Evolutionary conservation across 116 monocot species (phyloP), one percentile per base, ranked within the genome.

Genomic region (Posidonia oceanica): DNA sequence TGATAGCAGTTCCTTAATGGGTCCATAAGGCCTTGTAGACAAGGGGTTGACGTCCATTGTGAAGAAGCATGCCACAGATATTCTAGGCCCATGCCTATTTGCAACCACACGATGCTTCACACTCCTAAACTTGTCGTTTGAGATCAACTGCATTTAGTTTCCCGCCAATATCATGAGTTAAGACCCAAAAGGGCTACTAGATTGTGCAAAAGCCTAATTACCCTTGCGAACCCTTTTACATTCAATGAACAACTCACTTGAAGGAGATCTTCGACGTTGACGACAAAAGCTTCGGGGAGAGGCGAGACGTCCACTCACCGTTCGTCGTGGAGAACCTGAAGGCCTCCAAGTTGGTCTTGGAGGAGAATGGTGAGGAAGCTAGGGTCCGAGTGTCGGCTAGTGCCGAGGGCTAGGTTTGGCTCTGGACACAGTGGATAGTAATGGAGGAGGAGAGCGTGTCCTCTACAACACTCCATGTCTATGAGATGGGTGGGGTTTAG

Each of bases 351-450:
- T 16, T 78, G 62, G 39, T 82, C 82, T 39, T 75, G 78, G 17
- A 82, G 61, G 42, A 82, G 78, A 22, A 78, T 52, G 7, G 75
- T 79, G 10, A 79, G 63, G 57, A 83, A 83, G 40, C 37, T 51
- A 0, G 78, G 41, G 23, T 83, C 83, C 7, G 75, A 79, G 23
- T 83, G 83, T 20, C 23, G 59, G 16, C 61, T 72, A 0, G 61
- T 69, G 13, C 83, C 83, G 12, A 79, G 15, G 2, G 79, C 63
- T 17, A 76, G 78, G 14, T 75, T 41, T 3, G 83, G 82, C 62
- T 83, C 67, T 0, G 79, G 75, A 61, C 82, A 83, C 0, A 75
- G 63, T 7, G 82, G 82, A 42, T 82, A 82, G 68, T 78, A 82
- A 53, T 78, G 78, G 53, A 23, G 59, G 36, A 68, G 66, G 20